Evolutionary conservation across 2,329 filamentous ascomycete species (phyloP).

Genomic region (Penicillium capsulatum): DNA sequence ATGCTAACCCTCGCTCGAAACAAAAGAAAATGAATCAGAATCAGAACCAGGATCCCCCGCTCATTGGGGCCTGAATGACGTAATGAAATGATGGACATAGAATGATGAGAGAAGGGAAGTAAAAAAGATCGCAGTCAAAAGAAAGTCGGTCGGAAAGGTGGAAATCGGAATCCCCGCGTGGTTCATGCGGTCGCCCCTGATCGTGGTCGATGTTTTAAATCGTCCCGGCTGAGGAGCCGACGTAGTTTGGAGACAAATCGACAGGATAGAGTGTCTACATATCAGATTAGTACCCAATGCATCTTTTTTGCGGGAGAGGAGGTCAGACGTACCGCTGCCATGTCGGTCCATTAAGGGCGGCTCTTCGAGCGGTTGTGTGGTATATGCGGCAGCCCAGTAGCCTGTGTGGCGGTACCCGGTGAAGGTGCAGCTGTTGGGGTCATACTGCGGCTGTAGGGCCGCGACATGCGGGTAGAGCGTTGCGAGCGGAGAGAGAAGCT

Average conservation of each 20-base stretch:
- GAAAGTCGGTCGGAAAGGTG: constrained; percentile 4
- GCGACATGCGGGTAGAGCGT: constrained; percentile 37
- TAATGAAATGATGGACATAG: background rate
- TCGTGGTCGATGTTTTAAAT: constrained; percentile 26
- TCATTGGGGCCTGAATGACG: constrained; percentile 5
- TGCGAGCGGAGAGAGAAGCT: constrained; percentile 31
- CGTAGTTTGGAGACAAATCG: constrained; percentile 33
- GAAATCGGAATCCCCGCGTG: too few relatives aligned
- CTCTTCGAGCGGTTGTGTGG: constrained; percentile 24
- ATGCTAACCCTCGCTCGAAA: too few relatives aligned
- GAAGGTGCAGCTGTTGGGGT: constrained; percentile 28
- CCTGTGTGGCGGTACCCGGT: constrained; percentile 28
- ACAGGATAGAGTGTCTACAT: constrained; percentile 24
- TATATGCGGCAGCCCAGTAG: constrained; percentile 33
- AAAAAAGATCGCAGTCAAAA: constrained; percentile 4
- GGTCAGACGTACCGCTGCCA: constrained; percentile 24
- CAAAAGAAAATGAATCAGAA: constrained; percentile 6
- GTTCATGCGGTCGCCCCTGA: constrained; percentile 15
- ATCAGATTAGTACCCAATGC: too few relatives aligned
- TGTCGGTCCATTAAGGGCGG: constrained; percentile 17
- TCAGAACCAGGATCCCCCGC: constrained; percentile 8
- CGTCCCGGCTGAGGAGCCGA: constrained; percentile 32
- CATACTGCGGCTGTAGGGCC: constrained; percentile 33
- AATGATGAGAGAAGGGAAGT: constrained; percentile 8
- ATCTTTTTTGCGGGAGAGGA: too few relatives aligned